phyloP scores from a whole-genome alignment of 257 asterid species.

The Capsicum chinense region DNA sequence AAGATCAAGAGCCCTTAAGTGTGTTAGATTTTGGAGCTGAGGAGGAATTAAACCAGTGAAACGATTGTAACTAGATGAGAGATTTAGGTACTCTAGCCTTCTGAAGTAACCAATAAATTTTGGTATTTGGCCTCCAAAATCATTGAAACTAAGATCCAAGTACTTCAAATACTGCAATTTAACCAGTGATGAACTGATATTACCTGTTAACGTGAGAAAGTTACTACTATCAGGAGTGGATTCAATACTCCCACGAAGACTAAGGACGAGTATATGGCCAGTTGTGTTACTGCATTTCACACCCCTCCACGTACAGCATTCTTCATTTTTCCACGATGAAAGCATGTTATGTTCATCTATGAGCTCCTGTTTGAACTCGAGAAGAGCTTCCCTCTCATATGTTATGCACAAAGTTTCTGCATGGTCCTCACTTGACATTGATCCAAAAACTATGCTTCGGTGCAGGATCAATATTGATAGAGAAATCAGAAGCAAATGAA shows the following conservation, averaged over 20 bases:
- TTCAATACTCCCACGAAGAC: neutral
- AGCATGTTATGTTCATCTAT: neutral
- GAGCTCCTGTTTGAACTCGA: neutral
- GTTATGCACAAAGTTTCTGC: neutral
- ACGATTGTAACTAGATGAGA: neutral
- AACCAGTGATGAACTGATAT: neutral
- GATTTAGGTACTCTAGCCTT: neutral
- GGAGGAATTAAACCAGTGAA: constrained; percentile 10
- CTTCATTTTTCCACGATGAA: neutral
- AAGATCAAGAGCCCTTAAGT: constrained; percentile 9
- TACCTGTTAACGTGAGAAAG: neutral
- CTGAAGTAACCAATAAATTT: neutral
- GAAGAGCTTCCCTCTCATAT: constrained; percentile 16
- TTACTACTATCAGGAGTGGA: too few species aligned
- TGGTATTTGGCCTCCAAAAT: constrained; percentile 15
- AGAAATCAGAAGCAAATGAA: neutral
- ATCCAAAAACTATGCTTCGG: neutral
- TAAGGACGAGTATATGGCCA: neutral
- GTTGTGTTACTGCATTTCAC: constrained; percentile 12
- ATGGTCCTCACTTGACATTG: neutral
- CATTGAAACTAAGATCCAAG: constrained; percentile 7
- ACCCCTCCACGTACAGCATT: constrained; percentile 1
- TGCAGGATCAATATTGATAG: neutral
- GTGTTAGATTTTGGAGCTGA: neutral
- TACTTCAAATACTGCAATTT: constrained; percentile 11